Conservation (phyloP, 2,329 filamentous ascomycete species). For the Phyllosticta capitalensis region DNA sequence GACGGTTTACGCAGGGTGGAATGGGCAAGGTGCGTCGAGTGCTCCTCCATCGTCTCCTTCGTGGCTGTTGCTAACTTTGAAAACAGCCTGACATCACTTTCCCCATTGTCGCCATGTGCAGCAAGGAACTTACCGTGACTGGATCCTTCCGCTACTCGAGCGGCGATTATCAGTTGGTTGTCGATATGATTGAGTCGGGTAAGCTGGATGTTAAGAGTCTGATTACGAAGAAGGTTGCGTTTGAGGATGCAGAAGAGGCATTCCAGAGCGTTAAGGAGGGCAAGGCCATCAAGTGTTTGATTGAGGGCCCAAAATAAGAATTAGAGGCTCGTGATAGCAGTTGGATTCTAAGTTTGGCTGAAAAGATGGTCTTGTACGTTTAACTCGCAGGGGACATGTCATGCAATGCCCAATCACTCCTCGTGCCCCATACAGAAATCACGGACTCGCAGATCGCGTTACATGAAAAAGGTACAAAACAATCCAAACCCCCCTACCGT, state of each 20-base stretch:
- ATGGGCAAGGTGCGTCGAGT: conserved; percentile 57
- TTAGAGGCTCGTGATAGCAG: not conserved
- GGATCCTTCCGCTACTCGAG: conserved; percentile 85
- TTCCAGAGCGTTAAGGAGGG: conserved; percentile 81
- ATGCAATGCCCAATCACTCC: not conserved
- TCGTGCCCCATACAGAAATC: not conserved
- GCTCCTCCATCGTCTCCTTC: not conserved
- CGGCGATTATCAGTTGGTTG: conserved; percentile 77
- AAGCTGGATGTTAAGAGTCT: conserved; percentile 68
- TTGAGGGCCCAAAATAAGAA: conserved; percentile 27
- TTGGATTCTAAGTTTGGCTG: not conserved
- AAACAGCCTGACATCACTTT: conserved; percentile 63
- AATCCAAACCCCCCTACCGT: not conserved
- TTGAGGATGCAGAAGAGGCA: conserved; percentile 73
- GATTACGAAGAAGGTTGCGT: conserved; percentile 67
- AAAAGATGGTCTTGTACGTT: not conserved
- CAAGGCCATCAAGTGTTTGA: conserved; percentile 61
- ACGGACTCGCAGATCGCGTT: not conserved
- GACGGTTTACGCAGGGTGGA: conserved; percentile 47
- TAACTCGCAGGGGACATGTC: not conserved
- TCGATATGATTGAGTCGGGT: conserved; percentile 64
- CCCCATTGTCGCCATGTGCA: conserved; percentile 82
- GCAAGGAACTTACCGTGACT: conserved; percentile 78
- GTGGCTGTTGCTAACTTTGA: not conserved
- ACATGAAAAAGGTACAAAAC: not conserved